A percentile compares a stretch with the other conserved stretches of the same genome.
phyloP scores from a whole-genome alignment of 2,329 filamentous ascomycete species.

The Penicillium vulpinum region DNA sequence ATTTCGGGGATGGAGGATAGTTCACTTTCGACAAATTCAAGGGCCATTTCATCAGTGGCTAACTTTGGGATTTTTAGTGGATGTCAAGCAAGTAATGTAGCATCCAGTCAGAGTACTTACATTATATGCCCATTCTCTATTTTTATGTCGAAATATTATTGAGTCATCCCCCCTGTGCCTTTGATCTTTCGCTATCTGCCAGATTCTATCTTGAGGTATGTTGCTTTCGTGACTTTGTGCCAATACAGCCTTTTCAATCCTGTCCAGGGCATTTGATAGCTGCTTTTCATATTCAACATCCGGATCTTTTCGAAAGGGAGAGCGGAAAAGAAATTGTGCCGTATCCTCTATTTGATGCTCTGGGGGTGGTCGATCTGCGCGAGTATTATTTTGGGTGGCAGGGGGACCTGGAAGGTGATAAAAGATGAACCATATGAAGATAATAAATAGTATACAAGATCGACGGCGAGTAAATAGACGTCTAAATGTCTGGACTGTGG shows the following conservation, averaged over 20 bases:
- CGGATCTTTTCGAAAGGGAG: neutral
- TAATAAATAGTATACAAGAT: conserved; percentile 27
- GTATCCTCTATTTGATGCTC: conserved; percentile 13
- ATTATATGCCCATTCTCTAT: neutral
- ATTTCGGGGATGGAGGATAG: conserved; percentile 1
- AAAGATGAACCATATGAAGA: neutral
- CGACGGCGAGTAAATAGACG: conserved; percentile 17
- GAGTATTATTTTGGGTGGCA: neutral
- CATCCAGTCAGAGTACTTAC: neutral
- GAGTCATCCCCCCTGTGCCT: neutral
- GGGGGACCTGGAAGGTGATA: conserved; percentile 4
- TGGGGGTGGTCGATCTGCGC: conserved; percentile 10
- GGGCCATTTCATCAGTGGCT: conserved; percentile 1
- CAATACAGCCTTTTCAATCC: neutral
- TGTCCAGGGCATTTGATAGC: neutral
- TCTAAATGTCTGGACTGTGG: neutral
- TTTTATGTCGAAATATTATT: neutral
- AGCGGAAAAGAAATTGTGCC: neutral
- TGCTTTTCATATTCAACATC: neutral
- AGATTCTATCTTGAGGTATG: neutral
- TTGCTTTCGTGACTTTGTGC: neutral
- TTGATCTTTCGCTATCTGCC: conserved; percentile 3
- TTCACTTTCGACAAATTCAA: neutral
- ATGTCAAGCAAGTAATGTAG: neutral
- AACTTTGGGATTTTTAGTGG: neutral